Conservation (phyloP, 352 stramenopile genomes). For the Nothophytophthora sp. region DNA sequence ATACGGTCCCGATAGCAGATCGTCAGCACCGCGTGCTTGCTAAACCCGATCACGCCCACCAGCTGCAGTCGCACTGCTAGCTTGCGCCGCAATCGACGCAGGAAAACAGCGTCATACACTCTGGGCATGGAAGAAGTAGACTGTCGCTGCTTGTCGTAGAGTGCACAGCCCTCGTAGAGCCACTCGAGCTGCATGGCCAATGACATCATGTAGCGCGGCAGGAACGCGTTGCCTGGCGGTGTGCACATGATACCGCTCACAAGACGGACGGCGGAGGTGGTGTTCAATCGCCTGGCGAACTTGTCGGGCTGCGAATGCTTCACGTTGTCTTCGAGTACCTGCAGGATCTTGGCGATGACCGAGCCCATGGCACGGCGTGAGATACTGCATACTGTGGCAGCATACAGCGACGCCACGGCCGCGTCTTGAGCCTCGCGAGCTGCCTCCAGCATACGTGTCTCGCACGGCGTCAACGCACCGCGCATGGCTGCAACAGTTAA, state of each 20-base stretch:
- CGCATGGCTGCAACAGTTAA: slow-evolving; percentile 30
- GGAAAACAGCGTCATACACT: slow-evolving; percentile 24
- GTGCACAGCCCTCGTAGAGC: slow-evolving; percentile 61
- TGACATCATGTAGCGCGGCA: slow-evolving; percentile 89
- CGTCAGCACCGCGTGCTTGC: slow-evolving; percentile 76
- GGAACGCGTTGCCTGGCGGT: slow-evolving; percentile 59
- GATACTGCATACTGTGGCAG: slow-evolving; percentile 79
- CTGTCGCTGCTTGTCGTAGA: slow-evolving; percentile 44
- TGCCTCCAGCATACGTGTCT: slow-evolving; percentile 56
- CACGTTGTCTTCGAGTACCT: slow-evolving; percentile 83
- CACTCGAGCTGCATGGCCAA: slow-evolving; percentile 75
- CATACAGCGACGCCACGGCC: slow-evolving; percentile 77
- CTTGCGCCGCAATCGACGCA: slow-evolving; percentile 70
- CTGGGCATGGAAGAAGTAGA: slow-evolving; percentile 7
- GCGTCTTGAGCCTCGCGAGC: slow-evolving; percentile 64
- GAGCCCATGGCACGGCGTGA: slow-evolving; percentile 78
- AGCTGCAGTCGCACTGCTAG: slow-evolving; percentile 78
- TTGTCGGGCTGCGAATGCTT: slow-evolving; percentile 62
- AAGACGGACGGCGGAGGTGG: slow-evolving; percentile 67
- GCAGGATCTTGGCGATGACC: slow-evolving; percentile 79
- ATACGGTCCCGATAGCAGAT: slow-evolving; percentile 88
- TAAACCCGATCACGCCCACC: slow-evolving; percentile 68
- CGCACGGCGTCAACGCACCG: slow-evolving; percentile 45
- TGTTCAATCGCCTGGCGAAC: slow-evolving; percentile 67
- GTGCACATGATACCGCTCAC: slow-evolving; percentile 80